Evolutionary conservation across 179 eudicot species (phyloP).

Genomic region (Actinidia arguta): DNA sequence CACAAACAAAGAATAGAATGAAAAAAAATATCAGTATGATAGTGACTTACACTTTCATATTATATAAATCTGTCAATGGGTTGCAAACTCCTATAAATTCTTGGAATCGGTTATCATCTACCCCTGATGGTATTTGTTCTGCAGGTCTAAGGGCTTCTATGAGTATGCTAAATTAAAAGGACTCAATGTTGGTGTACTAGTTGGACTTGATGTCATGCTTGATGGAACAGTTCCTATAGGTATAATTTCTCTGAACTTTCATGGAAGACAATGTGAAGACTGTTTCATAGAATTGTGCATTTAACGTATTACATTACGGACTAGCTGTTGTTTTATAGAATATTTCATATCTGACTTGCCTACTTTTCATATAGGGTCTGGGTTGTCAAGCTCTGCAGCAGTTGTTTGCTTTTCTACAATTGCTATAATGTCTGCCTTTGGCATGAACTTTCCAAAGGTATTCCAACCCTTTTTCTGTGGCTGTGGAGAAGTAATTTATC

Average conservation of each 20-base stretch:
- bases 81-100: too few relatives aligned
- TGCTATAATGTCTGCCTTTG: constrained; percentile 88
- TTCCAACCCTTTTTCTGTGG: not conserved
- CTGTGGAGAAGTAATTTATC: not conserved
- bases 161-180: constrained; percentile 86
- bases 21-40: too few relatives aligned
- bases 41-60: too few relatives aligned
- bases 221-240: constrained; percentile 99
- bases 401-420: constrained; percentile 97
- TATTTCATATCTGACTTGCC: constrained; percentile 13
- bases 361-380: constrained; percentile 68
- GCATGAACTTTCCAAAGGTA: constrained; percentile 83
- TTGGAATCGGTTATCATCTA: not conserved
- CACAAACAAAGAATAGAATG: too few relatives aligned
- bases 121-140: constrained; percentile 11
- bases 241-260: constrained; percentile 16
- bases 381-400: constrained; percentile 97
- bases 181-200: constrained; percentile 68
- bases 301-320: too few relatives aligned
- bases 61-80: too few relatives aligned
- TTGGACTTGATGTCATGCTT: constrained; percentile 90
- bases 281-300: not conserved
- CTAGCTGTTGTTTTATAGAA: not conserved
- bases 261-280: not conserved
- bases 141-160: constrained; percentile 85